These are phyloP conservation scores for Penicillium antarcticum DNA, from an alignment of 495 filamentous ascomycete genomes.

Conservation along the genomic window DNA sequence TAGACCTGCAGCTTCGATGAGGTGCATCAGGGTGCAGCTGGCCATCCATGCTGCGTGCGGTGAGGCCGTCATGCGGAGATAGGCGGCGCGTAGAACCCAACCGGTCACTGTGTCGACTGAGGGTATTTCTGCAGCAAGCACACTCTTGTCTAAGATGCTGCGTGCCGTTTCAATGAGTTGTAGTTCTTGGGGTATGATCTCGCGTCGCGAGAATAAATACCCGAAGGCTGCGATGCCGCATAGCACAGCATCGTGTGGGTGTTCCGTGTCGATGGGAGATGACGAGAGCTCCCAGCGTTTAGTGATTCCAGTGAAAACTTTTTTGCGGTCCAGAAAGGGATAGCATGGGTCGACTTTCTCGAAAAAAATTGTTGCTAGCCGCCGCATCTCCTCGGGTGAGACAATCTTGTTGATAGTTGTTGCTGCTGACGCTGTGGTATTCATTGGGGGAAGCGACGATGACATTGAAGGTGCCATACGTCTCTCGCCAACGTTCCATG, in stretches of 20 bases:
- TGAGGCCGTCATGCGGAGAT: constrained; percentile 49
- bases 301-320: constrained; percentile 27
- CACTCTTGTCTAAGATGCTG: constrained; percentile 38
- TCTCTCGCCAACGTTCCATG: constrained; percentile 52
- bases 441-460: constrained; percentile 6
- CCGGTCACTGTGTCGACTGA: constrained; percentile 42
- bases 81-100: constrained; percentile 52
- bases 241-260: constrained; percentile 42
- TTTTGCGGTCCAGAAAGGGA: constrained; percentile 44
- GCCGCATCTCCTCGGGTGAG: constrained; percentile 39
- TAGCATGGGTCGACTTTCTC: constrained; percentile 49
- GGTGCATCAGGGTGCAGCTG: constrained; percentile 52
- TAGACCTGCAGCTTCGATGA: constrained; percentile 51
- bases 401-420: constrained; percentile 34
- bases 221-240: constrained; percentile 50
- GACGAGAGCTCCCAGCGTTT: constrained; percentile 30
- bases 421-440: constrained; percentile 4
- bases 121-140: constrained; percentile 25
- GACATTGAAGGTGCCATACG: constrained; percentile 13
- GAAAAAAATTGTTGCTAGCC: constrained; percentile 43
- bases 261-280: constrained; percentile 14
- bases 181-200: constrained; percentile 28
- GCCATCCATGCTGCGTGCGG: constrained; percentile 56
- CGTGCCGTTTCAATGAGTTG: constrained; percentile 41
- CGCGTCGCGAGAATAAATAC: constrained; percentile 39